Conservation (phyloP, 108 stramenopile species). For the Epipyxis sp. region DNA sequence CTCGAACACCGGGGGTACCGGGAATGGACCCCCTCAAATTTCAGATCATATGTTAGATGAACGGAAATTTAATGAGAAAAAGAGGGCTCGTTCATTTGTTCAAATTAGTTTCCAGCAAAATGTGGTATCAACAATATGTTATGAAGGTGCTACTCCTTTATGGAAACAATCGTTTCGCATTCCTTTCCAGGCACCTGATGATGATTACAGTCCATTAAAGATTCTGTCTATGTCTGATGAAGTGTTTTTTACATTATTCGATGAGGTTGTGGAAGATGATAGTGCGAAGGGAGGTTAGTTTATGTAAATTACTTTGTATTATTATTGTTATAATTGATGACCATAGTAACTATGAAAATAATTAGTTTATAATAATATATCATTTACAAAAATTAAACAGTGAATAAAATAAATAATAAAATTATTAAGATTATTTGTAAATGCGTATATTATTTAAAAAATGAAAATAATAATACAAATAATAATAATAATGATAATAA, state of each 20-base stretch:
- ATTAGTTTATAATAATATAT: too few species aligned
- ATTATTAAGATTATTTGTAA: too few species aligned
- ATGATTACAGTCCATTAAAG: conserved; percentile 42
- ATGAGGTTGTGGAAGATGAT: conserved; percentile 57
- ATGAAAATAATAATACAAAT: too few species aligned
- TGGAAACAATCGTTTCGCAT: conserved; percentile 65
- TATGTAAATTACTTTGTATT: too few species aligned
- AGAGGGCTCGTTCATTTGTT: conserved; percentile 45
- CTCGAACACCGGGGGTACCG: not conserved
- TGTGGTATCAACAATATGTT: conserved; percentile 38
- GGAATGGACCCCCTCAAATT: not conserved
- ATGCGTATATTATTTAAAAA: too few species aligned
- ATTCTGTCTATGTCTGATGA: conserved; percentile 53
- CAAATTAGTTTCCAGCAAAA: conserved; percentile 51
- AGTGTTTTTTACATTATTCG: conserved; percentile 59
- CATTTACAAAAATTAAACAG: too few species aligned
- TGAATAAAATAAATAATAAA: too few species aligned
- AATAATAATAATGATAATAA: too few species aligned
- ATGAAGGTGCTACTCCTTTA: conserved; percentile 52
- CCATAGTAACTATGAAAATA: too few species aligned
- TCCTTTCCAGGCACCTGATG: conserved; percentile 56
- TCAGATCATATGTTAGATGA: not conserved
- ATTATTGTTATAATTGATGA: too few species aligned
- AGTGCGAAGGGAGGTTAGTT: conserved; percentile 42
- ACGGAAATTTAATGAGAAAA: conserved; percentile 8